phyloP scores from a whole-genome alignment of 2,329 filamentous ascomycete genomes.

The Diaporthe sp. region DNA sequence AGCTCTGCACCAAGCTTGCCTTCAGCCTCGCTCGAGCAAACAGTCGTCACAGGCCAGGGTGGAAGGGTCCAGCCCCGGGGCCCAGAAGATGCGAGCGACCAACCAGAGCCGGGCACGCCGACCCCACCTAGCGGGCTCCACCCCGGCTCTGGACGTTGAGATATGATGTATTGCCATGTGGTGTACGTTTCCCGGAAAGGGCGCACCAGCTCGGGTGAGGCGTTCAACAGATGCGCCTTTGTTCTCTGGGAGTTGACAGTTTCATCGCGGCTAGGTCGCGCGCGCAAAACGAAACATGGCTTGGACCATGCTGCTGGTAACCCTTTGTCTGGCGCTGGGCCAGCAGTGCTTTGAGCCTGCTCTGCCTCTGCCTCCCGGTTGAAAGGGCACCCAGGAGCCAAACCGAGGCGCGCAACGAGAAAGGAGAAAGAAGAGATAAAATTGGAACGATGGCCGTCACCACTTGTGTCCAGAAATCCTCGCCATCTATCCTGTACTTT shows the following conservation, averaged over 20 bases:
- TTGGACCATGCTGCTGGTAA: constrained; percentile 29
- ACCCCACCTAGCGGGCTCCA: constrained; percentile 15
- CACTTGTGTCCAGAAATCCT: background rate
- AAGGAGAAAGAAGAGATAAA: constrained; percentile 31
- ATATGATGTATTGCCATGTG: constrained; percentile 35
- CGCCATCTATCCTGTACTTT: constrained; percentile 22
- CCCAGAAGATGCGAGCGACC: background rate
- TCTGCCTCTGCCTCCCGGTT: constrained; percentile 3
- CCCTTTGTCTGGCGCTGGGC: constrained; percentile 26
- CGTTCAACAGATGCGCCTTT: constrained; percentile 28
- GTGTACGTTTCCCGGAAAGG: background rate
- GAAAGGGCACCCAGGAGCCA: constrained; percentile 22
- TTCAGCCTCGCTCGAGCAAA: constrained; percentile 34
- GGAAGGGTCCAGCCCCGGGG: background rate
- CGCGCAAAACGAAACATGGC: constrained; percentile 31
- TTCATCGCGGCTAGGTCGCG: constrained; percentile 27
- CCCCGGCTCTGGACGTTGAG: constrained; percentile 20
- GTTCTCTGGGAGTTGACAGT: constrained; percentile 24
- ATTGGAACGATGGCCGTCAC: constrained; percentile 25
- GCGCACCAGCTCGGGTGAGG: constrained; percentile 8
- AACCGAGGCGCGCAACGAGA: constrained; percentile 3
- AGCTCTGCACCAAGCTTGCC: constrained; percentile 39
- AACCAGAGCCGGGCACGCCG: constrained; percentile 23
- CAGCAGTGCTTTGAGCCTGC: constrained; percentile 26
- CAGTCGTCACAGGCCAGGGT: constrained; percentile 25